These are phyloP conservation scores for Narthecium ossifragum DNA, from an alignment of 106 monocot species.

Conservation along the genomic window DNA sequence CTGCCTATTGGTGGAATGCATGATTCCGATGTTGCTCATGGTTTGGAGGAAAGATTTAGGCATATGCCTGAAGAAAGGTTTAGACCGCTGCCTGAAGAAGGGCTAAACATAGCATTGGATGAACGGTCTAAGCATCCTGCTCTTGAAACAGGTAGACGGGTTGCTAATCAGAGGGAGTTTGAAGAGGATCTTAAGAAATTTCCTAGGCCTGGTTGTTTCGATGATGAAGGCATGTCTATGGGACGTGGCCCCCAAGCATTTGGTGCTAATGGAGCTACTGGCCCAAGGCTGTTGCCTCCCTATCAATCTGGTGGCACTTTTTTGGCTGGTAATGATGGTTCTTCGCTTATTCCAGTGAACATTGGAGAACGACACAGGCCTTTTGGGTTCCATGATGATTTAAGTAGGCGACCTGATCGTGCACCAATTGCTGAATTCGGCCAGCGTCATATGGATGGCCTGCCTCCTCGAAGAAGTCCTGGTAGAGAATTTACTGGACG, in stretches of 20 bases:
- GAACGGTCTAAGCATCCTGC: slow-evolving; percentile 25
- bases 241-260: too few species aligned
- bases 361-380: slow-evolving; percentile 22
- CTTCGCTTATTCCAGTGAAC: slow-evolving; percentile 16
- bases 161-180: slow-evolving; percentile 32
- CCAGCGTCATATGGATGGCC: slow-evolving; percentile 27
- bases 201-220: slow-evolving; percentile 44
- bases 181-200: slow-evolving; percentile 77
- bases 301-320: slow-evolving; percentile 18
- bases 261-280: too few species aligned
- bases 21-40: slow-evolving; percentile 18
- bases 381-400: slow-evolving; percentile 26
- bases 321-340: slow-evolving; percentile 18
- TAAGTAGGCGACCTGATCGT: slow-evolving; percentile 28
- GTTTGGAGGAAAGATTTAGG: slow-evolving; percentile 37
- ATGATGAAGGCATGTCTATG: slow-evolving; percentile 33
- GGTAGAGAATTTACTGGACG: slow-evolving; percentile 17
- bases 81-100: slow-evolving; percentile 29
- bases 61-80: slow-evolving; percentile 36
- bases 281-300: slow-evolving; percentile 18
- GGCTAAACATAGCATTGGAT: slow-evolving; percentile 13
- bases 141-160: slow-evolving; percentile 22
- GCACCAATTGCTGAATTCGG: slow-evolving; percentile 36
- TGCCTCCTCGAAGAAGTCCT: slow-evolving; percentile 35
- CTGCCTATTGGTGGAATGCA: slow-evolving; percentile 17